Evolutionary conservation across 208 protist species (phyloP), one percentile per base, ranked within the genome.

Genomic region (Wallacemonas sp.): DNA sequence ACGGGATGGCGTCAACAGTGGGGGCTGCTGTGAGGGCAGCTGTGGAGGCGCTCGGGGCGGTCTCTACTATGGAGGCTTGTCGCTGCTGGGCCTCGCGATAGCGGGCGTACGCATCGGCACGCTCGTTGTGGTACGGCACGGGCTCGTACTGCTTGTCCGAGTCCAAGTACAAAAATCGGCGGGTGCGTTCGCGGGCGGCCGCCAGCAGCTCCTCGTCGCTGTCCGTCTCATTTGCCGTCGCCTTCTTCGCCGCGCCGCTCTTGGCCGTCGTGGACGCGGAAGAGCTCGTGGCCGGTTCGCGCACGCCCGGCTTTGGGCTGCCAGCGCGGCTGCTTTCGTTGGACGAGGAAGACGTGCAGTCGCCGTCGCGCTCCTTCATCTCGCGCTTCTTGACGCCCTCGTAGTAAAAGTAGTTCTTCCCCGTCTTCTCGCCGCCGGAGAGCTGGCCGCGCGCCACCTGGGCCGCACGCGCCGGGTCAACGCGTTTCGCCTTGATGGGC

Each of bases 401-500:
- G 67, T 79, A 79, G 63, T 81, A 80, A 42, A 82, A 87, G 31
- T 69, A 80, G 33, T 65, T 65, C 59, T 76, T 79, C 20, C 69
- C 57, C 29, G 64, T 33, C 22, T 33, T 26, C 7, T 5, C 0
- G 12, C 18, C 3, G 11, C 32, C 26, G 25, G 20, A 55, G 3
- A 79, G 77, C n/a, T 77, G 77, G n/a, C 90, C 90, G 36, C 74
- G 67, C 11, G 82, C 84, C 18, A 81, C 82, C 8, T 69, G 68
- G 1, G 81, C 76, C 1, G 86, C 84, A 22, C 77, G 72, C 8
- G 73, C 57, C 3, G 85, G 80, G 48, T 89, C 78, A 26, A 95
- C 80, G 2, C 45, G 72, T 54, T 87, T 93, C 23, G 90, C 79
- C 54, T 95, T 95, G 61, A 94, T 91, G 25, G 79, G 69, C 89